A percentile compares a stretch with the other conserved stretches of the same genome.
phyloP scores from a whole-genome alignment of 2,329 filamentous ascomycete genomes.

The Cercospora beticola region DNA sequence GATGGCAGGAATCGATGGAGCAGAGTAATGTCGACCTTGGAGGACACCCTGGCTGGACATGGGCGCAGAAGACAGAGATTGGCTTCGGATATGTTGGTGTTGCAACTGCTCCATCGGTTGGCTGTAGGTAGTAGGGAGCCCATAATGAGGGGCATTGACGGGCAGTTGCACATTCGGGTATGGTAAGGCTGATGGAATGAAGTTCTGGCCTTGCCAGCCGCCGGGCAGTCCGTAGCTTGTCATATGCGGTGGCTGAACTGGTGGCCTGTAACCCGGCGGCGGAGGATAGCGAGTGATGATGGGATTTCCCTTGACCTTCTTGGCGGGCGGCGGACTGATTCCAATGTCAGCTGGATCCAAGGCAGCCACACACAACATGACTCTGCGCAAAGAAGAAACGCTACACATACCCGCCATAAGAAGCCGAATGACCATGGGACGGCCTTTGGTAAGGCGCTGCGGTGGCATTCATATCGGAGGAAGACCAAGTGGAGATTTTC shows the following conservation, averaged over 20 bases:
- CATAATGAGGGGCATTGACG: background rate
- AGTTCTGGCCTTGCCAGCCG: slow-evolving; percentile 26
- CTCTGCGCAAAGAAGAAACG: background rate
- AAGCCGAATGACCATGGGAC: slow-evolving; percentile 12
- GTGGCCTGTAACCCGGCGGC: slow-evolving; percentile 47
- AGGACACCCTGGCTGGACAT: background rate
- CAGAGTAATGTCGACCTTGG: background rate
- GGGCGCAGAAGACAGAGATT: background rate
- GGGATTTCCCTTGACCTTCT: slow-evolving; percentile 48
- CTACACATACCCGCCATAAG: slow-evolving; percentile 9
- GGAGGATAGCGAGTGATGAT: slow-evolving; percentile 53
- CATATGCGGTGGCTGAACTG: slow-evolving; percentile 21
- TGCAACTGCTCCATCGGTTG: background rate
- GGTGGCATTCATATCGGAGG: slow-evolving; percentile 9
- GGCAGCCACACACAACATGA: background rate
- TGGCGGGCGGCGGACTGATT: slow-evolving; percentile 37
- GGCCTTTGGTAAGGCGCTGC: slow-evolving; percentile 9
- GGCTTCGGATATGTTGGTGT: background rate
- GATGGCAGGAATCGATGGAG: background rate
- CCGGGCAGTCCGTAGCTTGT: slow-evolving; percentile 18
- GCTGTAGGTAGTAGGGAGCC: background rate
- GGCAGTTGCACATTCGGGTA: background rate
- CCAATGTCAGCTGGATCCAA: background rate
- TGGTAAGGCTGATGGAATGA: slow-evolving; percentile 10
- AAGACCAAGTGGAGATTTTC: background rate